Base-by-base conservation (phyloP, 2,329 filamentous ascomycete genomes). In the Aspergillus sojae region DNA sequence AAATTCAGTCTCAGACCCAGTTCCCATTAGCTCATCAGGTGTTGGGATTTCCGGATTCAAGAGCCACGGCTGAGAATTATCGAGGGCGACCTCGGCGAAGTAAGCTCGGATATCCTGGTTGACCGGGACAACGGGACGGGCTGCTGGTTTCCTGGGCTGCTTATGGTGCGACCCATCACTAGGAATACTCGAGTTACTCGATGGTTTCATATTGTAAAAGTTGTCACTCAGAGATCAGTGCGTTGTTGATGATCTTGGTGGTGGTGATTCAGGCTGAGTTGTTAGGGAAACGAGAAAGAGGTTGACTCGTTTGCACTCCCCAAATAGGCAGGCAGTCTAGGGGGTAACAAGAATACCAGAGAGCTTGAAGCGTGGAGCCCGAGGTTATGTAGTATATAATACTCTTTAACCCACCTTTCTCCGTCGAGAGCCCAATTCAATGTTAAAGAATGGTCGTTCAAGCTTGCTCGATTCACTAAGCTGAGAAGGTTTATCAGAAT, bases 21-120 rank as follows among this genome's bases (percentile, higher is more conserved):
- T 66, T 5, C 72, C 74, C 30, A 79, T 60, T 14, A 83, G 72
- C 62, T 83, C 81, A 5, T 74, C 67, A 3, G 72, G 62, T 4
- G 79, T 74, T 5, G 81, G 80, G 26, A 82, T 60, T 50, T 82
- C 80, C 2, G 78, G 75, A 36, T 74, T 78, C 1, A 64, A 65
- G 14, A 72, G 64, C 80, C 80, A 82, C 6, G 66, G 61, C 9
- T 72, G 68, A 26, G 50, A 16, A 2, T 54, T 34, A n/a, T 68
- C 62, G 14, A 45, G 28, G 36, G 61, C 64, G n/a, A 65, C 61
- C 19, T 68, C 67, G 1, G 64, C 54, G 34, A 76, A 72, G 61
- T 77, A 77, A 12, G 67, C 62, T 52, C 62, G 67, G 50, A 80
- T 75, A n/a, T 70, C 68, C 39, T 66, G 71, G 57, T 78, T 74